These are phyloP conservation scores for Fibroporia radiculosa DNA, from an alignment of 768 basidiomycete genomes.

Conservation along the genomic window DNA sequence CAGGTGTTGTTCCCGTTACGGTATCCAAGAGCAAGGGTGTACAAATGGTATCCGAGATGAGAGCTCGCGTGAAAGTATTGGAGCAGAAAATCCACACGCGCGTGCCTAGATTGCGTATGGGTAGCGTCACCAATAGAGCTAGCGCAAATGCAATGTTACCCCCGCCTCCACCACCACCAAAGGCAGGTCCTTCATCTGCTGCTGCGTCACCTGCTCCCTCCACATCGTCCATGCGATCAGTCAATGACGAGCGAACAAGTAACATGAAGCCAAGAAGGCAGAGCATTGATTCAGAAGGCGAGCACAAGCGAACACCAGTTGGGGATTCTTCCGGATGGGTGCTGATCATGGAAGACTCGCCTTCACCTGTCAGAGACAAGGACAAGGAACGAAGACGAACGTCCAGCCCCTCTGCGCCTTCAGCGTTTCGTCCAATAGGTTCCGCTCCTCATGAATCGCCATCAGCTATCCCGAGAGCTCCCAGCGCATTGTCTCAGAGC, in stretches of 20 bases:
- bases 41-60: conserved; percentile 91
- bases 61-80: conserved; percentile 71
- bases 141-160: conserved; percentile 30
- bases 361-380: conserved; percentile 54
- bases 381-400: conserved; percentile 50
- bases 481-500: conserved; percentile 32
- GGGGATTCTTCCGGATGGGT: conserved; percentile 79
- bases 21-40: conserved; percentile 73
- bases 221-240: conserved; percentile 12
- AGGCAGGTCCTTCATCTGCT: conserved; percentile 10
- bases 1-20: conserved; percentile 28
- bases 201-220: conserved; percentile 15
- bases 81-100: conserved; percentile 86
- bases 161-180: conserved; percentile 1
- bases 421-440: conserved; percentile 40
- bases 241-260: conserved; percentile 22
- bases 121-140: conserved; percentile 56
- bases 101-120: conserved; percentile 78
- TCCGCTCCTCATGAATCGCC: conserved; percentile 37
- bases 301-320: conserved; percentile 37
- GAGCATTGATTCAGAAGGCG: conserved; percentile 21
- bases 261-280: conserved; percentile 16
- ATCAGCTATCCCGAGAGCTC: conserved; percentile 33
- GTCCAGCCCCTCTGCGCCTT: conserved; percentile 56
- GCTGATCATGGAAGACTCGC: conserved; percentile 83